Evolutionary conservation across 2,329 filamentous ascomycete species (phyloP).

Genomic region (Claviceps purpurea): DNA sequence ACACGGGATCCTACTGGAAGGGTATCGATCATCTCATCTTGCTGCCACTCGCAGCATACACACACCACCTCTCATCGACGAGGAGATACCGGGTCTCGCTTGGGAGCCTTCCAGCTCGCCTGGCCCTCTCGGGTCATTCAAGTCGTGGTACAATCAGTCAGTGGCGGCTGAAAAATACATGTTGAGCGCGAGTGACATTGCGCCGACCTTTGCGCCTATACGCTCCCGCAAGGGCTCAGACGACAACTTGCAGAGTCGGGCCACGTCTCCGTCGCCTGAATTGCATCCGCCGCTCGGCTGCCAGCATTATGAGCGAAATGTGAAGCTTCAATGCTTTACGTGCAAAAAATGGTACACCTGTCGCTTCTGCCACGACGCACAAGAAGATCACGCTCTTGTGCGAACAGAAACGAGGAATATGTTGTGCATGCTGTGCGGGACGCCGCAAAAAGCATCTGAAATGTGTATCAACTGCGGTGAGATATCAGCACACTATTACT

Average conservation of each 20-base stretch:
- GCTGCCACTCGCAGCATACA: slow-evolving; percentile 3
- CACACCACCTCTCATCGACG: slow-evolving; percentile 7
- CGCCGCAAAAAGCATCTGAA: slow-evolving; percentile 69
- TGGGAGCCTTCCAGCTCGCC: slow-evolving; percentile 28
- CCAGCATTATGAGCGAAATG: slow-evolving; percentile 85
- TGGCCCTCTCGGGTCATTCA: slow-evolving; percentile 39
- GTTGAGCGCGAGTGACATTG: slow-evolving; percentile 47
- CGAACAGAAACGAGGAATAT: slow-evolving; percentile 82
- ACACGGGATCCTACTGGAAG: slow-evolving; percentile 57
- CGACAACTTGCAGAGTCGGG: slow-evolving; percentile 23
- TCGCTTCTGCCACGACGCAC: slow-evolving; percentile 81
- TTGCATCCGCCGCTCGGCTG: slow-evolving; percentile 54
- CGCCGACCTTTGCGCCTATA: slow-evolving; percentile 51
- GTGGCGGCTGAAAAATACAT: slow-evolving; percentile 29
- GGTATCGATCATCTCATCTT: slow-evolving; percentile 35
- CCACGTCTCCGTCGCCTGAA: slow-evolving; percentile 12
- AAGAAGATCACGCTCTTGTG: slow-evolving; percentile 65
- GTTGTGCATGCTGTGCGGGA: slow-evolving; percentile 92
- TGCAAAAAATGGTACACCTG: slow-evolving; percentile 92
- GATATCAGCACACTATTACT: slow-evolving; percentile 79
- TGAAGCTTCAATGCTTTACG: slow-evolving; percentile 85
- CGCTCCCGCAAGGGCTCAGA: slow-evolving; percentile 32
- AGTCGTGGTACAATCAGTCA: slow-evolving; percentile 41
- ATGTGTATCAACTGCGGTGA: slow-evolving; percentile 65
- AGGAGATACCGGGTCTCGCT: slow-evolving; percentile 12